Evolutionary conservation across 2,329 filamentous ascomycete genomes (phyloP).

Genomic region (Bimuria novae-zelandiae): DNA sequence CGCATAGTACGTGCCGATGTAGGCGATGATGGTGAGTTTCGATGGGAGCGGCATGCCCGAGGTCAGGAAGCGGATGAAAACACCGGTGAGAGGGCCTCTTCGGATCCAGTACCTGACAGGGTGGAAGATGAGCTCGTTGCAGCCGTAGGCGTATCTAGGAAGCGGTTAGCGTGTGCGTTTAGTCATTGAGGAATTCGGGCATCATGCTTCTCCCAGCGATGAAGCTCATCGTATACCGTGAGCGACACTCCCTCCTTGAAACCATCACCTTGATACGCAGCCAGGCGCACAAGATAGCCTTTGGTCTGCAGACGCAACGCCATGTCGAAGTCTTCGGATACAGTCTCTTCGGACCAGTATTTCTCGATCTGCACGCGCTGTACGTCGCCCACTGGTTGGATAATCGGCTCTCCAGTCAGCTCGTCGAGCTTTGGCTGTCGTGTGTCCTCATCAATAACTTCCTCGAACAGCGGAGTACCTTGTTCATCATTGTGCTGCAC

Average conservation of each 20-base stretch:
- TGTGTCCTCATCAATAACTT: not conserved
- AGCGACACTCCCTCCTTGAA: slow-evolving; percentile 77
- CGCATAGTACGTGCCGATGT: slow-evolving; percentile 74
- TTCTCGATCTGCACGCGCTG: not conserved
- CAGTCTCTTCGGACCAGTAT: slow-evolving; percentile 76
- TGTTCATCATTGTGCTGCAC: slow-evolving; percentile 58
- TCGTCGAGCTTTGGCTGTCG: not conserved
- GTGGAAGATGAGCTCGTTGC: slow-evolving; percentile 72
- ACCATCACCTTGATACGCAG: slow-evolving; percentile 68
- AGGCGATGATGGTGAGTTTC: slow-evolving; percentile 73
- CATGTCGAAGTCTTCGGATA: slow-evolving; percentile 81
- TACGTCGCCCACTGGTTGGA: not conserved
- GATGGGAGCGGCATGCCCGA: slow-evolving; percentile 67
- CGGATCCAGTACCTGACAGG: slow-evolving; percentile 66
- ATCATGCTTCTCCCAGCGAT: slow-evolving; percentile 68
- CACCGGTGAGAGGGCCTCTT: slow-evolving; percentile 66
- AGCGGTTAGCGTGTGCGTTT: slow-evolving; percentile 8
- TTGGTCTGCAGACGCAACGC: slow-evolving; percentile 70
- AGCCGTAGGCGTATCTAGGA: slow-evolving; percentile 64
- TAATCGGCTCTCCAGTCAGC: not conserved
- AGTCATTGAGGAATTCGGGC: not conserved
- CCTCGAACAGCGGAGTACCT: not conserved
- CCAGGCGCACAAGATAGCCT: slow-evolving; percentile 71
- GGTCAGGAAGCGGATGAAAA: slow-evolving; percentile 65
- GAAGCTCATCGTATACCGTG: slow-evolving; percentile 73